These are phyloP conservation scores for Tulasnella sp. DNA, from an alignment of 768 basidiomycete species.

Conservation along the genomic window DNA sequence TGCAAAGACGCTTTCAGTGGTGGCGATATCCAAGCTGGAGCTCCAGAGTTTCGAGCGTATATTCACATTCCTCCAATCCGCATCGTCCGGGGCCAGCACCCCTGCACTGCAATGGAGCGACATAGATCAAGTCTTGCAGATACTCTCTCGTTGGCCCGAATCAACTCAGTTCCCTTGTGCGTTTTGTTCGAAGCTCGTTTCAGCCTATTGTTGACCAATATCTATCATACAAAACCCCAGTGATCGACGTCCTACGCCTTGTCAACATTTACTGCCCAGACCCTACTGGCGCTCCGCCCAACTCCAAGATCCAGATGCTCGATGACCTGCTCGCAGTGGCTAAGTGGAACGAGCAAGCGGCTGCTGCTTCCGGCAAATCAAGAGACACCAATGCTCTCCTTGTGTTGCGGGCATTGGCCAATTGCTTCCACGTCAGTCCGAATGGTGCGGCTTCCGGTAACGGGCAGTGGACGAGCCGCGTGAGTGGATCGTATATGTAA, in stretches of 20 bases:
- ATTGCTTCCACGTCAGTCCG: conserved; percentile 44
- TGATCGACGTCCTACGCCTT: conserved; percentile 77
- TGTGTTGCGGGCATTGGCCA: conserved; percentile 66
- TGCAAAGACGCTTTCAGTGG: neutral
- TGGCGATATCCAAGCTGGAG: conserved; percentile 1
- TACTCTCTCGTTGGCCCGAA: conserved; percentile 16
- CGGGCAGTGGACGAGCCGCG: conserved; percentile 43
- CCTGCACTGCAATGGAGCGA: conserved; percentile 9
- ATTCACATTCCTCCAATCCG: conserved; percentile 3
- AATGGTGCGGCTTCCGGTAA: conserved; percentile 29
- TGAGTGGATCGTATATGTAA: conserved; percentile 23
- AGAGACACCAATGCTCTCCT: conserved; percentile 80
- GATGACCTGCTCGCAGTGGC: conserved; percentile 54
- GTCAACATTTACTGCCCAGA: conserved; percentile 30
- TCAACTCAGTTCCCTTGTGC: conserved; percentile 7
- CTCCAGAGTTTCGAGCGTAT: neutral
- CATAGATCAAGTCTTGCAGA: neutral
- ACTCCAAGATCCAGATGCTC: conserved; percentile 29
- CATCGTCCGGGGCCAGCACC: conserved; percentile 16
- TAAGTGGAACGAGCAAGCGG: conserved; percentile 38
- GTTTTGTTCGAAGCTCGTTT: neutral
- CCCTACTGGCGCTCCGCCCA: neutral
- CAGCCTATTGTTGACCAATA: too few relatives aligned
- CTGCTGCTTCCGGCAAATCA: conserved; percentile 46
- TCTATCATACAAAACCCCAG: too few relatives aligned